Base-by-base conservation (phyloP, 441 rosid species). In the Jatropha multifida region DNA sequence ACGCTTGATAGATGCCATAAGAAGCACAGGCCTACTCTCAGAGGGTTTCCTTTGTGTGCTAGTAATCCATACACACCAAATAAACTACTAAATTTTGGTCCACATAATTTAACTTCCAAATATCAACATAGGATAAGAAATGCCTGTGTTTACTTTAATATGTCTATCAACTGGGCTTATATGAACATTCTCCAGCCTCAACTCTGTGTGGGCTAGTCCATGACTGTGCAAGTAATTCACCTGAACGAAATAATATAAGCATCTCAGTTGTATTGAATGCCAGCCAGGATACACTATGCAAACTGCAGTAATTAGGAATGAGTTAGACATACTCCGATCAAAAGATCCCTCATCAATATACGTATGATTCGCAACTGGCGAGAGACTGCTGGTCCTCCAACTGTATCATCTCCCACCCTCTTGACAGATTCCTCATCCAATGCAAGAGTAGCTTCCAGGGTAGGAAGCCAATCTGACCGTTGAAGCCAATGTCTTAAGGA, bases 161-260 rank as follows among this genome's bases (percentile, higher is more conserved):
- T 96, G 99, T 83, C 97, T 85, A 78, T 96, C 99, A 75, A 92
- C 92, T 3, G 97, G 99, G 87, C 98, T 90, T 74, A 96, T 85
- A 65, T 96, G 99, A 70, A 95, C 94, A 85, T 93, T 95, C 85
- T 95, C 98, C 84, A 95, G 81, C 83, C 98, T 90, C 85, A 96
- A 76, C 86, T 92, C 99, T 5, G 99, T 93, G 86, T 96, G 99
- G 65, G 98, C 98, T 80, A 96, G 95, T 73, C 99, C 98, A 78
- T 96, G 95, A 81, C 97, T 91, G 76, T 96, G 99, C 88, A 96
- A 89, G 91, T 93, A 96, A 79, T 96, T 96, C 75, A 96, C 99
- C 97, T 94, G 82, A 79, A 77, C 58, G 65, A 75, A 68, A 69
- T 32, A 68, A 41, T 32, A 42, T 20, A 76, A 58, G 26, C 58